Evolutionary conservation across 805 yeast species (phyloP).

Genomic region (Hanseniaspora nectarophila): DNA sequence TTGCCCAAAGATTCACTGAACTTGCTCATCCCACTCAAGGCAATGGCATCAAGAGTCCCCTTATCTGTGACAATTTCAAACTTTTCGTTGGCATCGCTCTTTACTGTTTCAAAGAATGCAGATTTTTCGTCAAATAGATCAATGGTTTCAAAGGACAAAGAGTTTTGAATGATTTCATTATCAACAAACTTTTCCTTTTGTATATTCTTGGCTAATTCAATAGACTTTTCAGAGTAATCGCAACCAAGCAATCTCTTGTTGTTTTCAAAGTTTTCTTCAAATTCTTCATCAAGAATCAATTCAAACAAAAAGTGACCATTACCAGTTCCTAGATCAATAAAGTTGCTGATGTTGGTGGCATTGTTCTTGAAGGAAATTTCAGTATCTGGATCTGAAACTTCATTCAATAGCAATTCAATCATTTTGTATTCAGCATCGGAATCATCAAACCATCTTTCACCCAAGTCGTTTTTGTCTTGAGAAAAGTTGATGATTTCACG

Average conservation of each 20-base stretch:
- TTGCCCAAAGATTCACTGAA: constrained; percentile 31
- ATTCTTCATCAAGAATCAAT: constrained; percentile 49
- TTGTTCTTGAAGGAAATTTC: constrained; percentile 26
- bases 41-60: constrained; percentile 95
- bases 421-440: constrained; percentile 83
- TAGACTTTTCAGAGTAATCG: constrained; percentile 77
- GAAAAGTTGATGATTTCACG: constrained; percentile 60
- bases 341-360: constrained; percentile 18
- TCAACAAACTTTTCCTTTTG: constrained; percentile 32
- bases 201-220: constrained; percentile 57
- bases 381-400: constrained; percentile 28
- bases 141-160: constrained; percentile 46
- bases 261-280: neutral
- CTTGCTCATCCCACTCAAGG: constrained; percentile 53
- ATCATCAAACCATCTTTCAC: constrained; percentile 95
- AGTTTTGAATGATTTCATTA: constrained; percentile 19
- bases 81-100: constrained; percentile 29
- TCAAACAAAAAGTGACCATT: constrained; percentile 82
- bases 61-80: constrained; percentile 80
- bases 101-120: neutral
- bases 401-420: constrained; percentile 54
- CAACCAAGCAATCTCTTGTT: constrained; percentile 55
- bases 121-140: constrained; percentile 45
- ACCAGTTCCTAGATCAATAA: constrained; percentile 88
- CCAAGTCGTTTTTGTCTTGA: constrained; percentile 70